Base-by-base conservation (phyloP, 108 stramenopile genomes). In the Tribonema minus region DNA sequence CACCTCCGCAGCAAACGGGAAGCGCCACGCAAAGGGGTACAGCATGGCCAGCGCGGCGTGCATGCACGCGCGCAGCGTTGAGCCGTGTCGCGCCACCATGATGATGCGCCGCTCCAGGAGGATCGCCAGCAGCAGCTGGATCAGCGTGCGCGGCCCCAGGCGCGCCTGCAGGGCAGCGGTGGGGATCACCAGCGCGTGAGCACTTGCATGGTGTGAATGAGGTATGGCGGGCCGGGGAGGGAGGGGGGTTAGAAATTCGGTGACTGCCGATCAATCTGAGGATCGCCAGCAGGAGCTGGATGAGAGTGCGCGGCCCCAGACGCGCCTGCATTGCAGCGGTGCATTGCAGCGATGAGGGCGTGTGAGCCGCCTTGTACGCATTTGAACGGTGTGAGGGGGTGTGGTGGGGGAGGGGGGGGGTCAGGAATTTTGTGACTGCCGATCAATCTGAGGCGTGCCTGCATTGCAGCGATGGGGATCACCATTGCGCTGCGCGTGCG, bases 21-120 rank as follows among this genome's bases (percentile, higher is more conserved):
- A n/a, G n/a, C n/a, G 80, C 84, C 84, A 84, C 3, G 54, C 32
- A 59, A 84, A 84, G 64, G 84, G 84, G 37, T 82, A 82, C 4
- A 84, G 72, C n/a, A 84, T 77, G n/a, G 71, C 63, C 40, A 61
- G 27, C 25, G 58, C 68, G 20, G 80, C 80, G 30, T 82, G 74
- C 3, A 78, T 75, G 37, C 62, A 81, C 28, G 46, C 35, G 1
- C 68, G 68, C 33, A 84, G 74, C n/a, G 37, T 71, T 28, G 76
- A 25, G n/a, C 37, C 64, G 23, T 82, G 54, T 1, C 69, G 41
- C 12, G 80, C 81, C 4, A 84, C 77, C 26, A 84, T 29, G 1
- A 73, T 7, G 1, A 84, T 27, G 2, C 80, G 64, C 4, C 77
- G 26, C 62, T 84, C 84, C 69, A 82, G 76, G 26, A 84, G 36